Evolutionary conservation across 1,139 yeast genomes (phyloP).

Genomic region (Magnusiomyces suaveolens): DNA sequence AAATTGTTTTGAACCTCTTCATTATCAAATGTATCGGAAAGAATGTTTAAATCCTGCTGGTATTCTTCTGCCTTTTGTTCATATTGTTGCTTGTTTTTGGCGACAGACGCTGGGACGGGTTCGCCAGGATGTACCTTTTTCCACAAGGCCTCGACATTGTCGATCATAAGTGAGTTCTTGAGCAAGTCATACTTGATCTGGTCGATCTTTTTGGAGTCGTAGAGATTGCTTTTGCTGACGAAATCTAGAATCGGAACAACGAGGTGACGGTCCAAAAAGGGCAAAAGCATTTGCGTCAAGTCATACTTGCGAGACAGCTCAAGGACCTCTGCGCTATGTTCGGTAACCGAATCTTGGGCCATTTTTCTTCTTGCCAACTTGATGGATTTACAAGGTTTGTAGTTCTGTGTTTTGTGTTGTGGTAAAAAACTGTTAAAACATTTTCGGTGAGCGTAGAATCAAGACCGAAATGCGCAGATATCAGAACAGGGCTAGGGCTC

Average conservation of each 20-base stretch:
- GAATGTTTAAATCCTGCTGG: conserved; percentile 35
- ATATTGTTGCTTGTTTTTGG: conserved; percentile 35
- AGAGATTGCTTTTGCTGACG: conserved; percentile 37
- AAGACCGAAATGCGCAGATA: neutral
- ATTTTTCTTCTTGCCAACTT: neutral
- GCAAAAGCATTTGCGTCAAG: conserved; percentile 42
- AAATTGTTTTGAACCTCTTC: conserved; percentile 41
- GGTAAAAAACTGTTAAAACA: neutral
- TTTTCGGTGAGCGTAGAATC: neutral
- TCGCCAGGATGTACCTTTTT: conserved; percentile 34
- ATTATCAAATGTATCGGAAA: conserved; percentile 39
- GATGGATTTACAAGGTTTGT: neutral
- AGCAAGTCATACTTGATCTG: conserved; percentile 43
- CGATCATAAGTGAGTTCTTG: conserved; percentile 47
- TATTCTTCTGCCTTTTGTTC: conserved; percentile 32
- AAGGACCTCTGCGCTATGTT: conserved; percentile 9
- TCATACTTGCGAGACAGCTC: conserved; percentile 33
- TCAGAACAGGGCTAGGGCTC: neutral
- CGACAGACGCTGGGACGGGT: conserved; percentile 27
- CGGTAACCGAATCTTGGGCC: neutral
- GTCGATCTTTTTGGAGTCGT: conserved; percentile 38
- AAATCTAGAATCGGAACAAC: conserved; percentile 46
- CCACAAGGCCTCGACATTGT: conserved; percentile 40
- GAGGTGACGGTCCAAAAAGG: conserved; percentile 51
- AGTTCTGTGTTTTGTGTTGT: neutral